Percentiles rank a stretch among this genome's conserved stretches.
phyloP scores from a whole-genome alignment of 2,329 filamentous ascomycete genomes.

The Aaosphaeria pasadenensis region DNA sequence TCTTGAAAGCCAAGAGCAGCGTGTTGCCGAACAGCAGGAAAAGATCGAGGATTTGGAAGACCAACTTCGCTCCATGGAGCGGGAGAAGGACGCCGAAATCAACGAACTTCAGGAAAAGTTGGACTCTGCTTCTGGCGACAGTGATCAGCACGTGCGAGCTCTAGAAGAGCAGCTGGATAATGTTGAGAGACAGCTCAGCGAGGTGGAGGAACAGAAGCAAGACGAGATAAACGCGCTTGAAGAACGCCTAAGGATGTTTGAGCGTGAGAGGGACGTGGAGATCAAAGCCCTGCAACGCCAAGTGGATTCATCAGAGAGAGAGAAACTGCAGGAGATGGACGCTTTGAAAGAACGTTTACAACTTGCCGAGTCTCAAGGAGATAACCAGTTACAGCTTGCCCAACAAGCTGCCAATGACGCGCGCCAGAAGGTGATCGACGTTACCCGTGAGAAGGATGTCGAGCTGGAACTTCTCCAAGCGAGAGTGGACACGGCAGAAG shows the following conservation, averaged over 20 bases:
- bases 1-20: slow-evolving; percentile 25
- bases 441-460: slow-evolving; percentile 37
- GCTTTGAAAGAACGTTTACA: slow-evolving; percentile 39
- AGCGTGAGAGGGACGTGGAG: slow-evolving; percentile 37
- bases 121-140: slow-evolving; percentile 35
- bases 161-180: slow-evolving; percentile 40
- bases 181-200: slow-evolving; percentile 25
- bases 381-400: slow-evolving; percentile 39
- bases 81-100: slow-evolving; percentile 42
- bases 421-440: slow-evolving; percentile 34
- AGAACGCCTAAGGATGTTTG: slow-evolving; percentile 26
- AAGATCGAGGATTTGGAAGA: slow-evolving; percentile 33
- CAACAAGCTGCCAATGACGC: slow-evolving; percentile 40
- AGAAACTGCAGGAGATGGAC: slow-evolving; percentile 41
- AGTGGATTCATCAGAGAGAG: slow-evolving; percentile 24
- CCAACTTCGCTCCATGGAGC: slow-evolving; percentile 13
- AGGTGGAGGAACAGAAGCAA: slow-evolving; percentile 24
- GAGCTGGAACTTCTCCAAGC: slow-evolving; percentile 36
- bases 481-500: slow-evolving; percentile 33
- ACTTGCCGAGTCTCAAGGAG: slow-evolving; percentile 39
- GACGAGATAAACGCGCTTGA: slow-evolving; percentile 27
- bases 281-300: slow-evolving; percentile 33
- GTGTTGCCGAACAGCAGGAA: slow-evolving; percentile 30
- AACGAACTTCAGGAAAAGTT: slow-evolving; percentile 41
- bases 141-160: slow-evolving; percentile 51